Base-by-base conservation (phyloP, 2,329 filamentous ascomycete species). In the Phialophora expanda region DNA sequence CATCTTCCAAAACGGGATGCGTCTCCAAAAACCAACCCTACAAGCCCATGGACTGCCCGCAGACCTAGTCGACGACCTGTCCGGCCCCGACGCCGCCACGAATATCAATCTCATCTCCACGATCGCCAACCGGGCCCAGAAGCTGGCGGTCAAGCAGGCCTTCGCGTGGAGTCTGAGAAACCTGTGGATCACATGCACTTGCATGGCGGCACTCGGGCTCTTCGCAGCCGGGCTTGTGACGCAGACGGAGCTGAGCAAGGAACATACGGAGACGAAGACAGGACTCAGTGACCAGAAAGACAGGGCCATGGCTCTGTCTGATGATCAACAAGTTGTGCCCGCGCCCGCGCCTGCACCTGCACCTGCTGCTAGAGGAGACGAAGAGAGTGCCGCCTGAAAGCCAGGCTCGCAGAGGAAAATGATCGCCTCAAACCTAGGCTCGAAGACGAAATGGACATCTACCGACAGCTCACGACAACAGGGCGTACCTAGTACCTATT, bases 151-250 rank as follows among this genome's bases (percentile, higher is more conserved):
- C 1, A 74, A 80, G n/a, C 66, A 73, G 0, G 78, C 78, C 0
- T 82, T 82, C 62, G 79, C 76, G 7, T 72, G 73, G 24, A 76
- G 78, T 1, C 69, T 85, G 61, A 79, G 76, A 62, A 79, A 80
- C 24, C 79, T 82, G 66, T 85, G 83, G 82, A 81, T 85, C 46
- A 78, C 83, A 46, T 85, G 83, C 63, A 78, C 79, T 0, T 74
- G 67, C 9, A 67, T 80, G 3, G 75, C 73, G 2, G 78, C 71
- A 1, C 28, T 77, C 8, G 79, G 77, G 1, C 70, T 81, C 6
- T 51, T 80, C 6, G 67, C 81, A 0, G 81, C 79, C 41, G 64
- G 76, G 11, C 75, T 81, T 44, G 73, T 81, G 26, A 70, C 71
- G 2, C 74, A 74, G 17, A 73, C 76, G 17, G 75, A 75, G 22